Percentiles rank a stretch among this genome's conserved stretches.
phyloP scores from a whole-genome alignment of 2,329 filamentous ascomycete species.

The Stemphylium beticola region DNA sequence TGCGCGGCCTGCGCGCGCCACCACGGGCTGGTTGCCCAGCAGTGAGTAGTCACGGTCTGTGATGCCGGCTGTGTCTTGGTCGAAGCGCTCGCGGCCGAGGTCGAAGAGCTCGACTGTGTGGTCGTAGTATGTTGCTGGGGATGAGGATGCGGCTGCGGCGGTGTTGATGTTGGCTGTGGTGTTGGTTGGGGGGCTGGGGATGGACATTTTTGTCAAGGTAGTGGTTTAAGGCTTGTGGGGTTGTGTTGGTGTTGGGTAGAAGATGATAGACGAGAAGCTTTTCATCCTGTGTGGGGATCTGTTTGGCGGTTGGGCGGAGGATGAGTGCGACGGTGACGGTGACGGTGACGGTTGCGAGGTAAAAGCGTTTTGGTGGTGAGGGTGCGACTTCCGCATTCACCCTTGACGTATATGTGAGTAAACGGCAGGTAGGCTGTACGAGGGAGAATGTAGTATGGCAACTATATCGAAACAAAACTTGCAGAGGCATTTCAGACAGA shows the following conservation, averaged over 20 bases:
- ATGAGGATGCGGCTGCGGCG: no score
- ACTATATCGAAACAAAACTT: not conserved
- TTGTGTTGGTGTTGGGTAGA: not conserved
- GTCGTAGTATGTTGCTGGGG: slow-evolving; percentile 14
- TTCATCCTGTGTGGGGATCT: not conserved
- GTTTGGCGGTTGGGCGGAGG: no score
- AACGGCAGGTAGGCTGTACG: no score
- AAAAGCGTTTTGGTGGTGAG: not conserved
- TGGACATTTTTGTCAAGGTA: no score
- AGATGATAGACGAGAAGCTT: not conserved
- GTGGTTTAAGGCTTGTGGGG: not conserved
- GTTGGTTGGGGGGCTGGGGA: not conserved
- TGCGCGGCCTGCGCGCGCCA: slow-evolving; percentile 28
- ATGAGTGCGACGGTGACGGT: no score
- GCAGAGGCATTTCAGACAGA: not conserved
- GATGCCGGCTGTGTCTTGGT: slow-evolving; percentile 39
- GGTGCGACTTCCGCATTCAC: not conserved
- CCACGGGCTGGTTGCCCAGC: slow-evolving; percentile 14
- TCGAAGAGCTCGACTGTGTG: slow-evolving; percentile 32
- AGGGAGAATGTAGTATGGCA: no score
- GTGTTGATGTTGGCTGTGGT: not conserved
- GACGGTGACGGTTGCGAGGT: not conserved
- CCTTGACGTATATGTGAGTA: no score
- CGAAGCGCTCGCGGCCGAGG: slow-evolving; percentile 37
- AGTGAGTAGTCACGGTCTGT: slow-evolving; percentile 39